Evolutionary conservation across 2,329 filamentous ascomycete species (phyloP).

Genomic region (Huntiella savannae): DNA sequence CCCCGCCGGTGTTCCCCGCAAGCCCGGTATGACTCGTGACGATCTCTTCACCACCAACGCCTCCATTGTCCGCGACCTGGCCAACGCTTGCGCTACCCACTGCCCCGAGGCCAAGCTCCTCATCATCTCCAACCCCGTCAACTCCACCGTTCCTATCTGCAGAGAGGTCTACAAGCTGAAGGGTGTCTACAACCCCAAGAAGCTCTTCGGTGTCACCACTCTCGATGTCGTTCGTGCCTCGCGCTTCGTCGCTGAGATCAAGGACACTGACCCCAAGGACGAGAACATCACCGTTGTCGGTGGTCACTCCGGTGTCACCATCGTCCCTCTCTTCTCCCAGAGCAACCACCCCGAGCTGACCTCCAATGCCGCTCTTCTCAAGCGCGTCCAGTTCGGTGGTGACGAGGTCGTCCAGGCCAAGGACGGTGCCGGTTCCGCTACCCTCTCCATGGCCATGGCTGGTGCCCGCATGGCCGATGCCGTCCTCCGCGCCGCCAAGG

Average conservation of each 20-base stretch:
- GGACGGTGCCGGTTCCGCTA: slow-evolving; percentile 91
- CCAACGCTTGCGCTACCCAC: slow-evolving; percentile 79
- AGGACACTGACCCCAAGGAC: slow-evolving; percentile 71
- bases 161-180: slow-evolving; percentile 90
- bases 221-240: slow-evolving; percentile 95
- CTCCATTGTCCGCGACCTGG: slow-evolving; percentile 94
- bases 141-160: slow-evolving; percentile 96
- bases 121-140: slow-evolving; percentile 98
- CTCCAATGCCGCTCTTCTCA: slow-evolving; percentile 61
- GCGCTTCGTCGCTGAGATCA: slow-evolving; percentile 92
- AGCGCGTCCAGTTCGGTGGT: slow-evolving; percentile 96
- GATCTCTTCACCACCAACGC: slow-evolving; percentile 99
- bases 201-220: slow-evolving; percentile 97
- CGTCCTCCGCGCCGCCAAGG: slow-evolving; percentile 77
- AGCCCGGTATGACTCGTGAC: slow-evolving; percentile 99
- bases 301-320: slow-evolving; percentile 95
- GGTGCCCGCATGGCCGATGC: slow-evolving; percentile 73
- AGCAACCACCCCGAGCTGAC: slow-evolving; percentile 69
- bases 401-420: slow-evolving; percentile 99
- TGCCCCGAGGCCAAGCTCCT: slow-evolving; percentile 86
- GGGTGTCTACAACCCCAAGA: slow-evolving; percentile 98
- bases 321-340: slow-evolving; percentile 94
- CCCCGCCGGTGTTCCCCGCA: slow-evolving; percentile 93
- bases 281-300: slow-evolving; percentile 94
- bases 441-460: slow-evolving; percentile 96